Percentiles rank a stretch among this genome's conserved stretches.
phyloP scores from a whole-genome alignment of 352 stramenopile genomes.

The Phytophthora colocasiae region DNA sequence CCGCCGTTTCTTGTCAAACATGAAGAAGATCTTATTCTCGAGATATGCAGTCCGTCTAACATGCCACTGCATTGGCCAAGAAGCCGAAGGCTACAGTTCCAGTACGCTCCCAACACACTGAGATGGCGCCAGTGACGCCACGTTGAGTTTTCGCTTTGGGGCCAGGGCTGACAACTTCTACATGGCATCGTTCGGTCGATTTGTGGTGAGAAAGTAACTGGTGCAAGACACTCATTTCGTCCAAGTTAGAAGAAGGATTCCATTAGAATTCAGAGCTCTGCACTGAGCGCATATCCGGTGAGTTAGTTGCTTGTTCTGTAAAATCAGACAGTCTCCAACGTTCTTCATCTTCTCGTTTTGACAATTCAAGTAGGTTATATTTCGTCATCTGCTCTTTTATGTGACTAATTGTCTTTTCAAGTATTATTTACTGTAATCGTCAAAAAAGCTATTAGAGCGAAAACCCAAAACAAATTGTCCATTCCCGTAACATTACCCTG shows the following conservation, averaged over 20 bases:
- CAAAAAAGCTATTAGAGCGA: no score
- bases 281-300: no score
- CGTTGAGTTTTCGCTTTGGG: constrained; percentile 8
- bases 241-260: constrained; percentile 5
- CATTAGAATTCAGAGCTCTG: not conserved
- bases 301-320: no score
- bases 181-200: constrained; percentile 8
- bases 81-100: not conserved
- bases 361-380: not conserved
- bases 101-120: constrained; percentile 11
- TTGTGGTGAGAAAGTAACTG: constrained; percentile 26
- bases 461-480: not conserved
- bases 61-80: not conserved
- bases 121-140: constrained; percentile 22
- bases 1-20: constrained; percentile 23
- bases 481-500: constrained; percentile 2
- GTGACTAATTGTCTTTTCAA: not conserved
- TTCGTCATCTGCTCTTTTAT: not conserved
- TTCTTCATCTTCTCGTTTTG: not conserved
- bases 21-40: constrained; percentile 24
- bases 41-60: not conserved
- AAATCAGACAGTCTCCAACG: no score
- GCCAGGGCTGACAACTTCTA: constrained; percentile 19
- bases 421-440: no score
- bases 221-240: not conserved